Conservation (phyloP, 345 rosid species). For the Murraya koenigii region DNA sequence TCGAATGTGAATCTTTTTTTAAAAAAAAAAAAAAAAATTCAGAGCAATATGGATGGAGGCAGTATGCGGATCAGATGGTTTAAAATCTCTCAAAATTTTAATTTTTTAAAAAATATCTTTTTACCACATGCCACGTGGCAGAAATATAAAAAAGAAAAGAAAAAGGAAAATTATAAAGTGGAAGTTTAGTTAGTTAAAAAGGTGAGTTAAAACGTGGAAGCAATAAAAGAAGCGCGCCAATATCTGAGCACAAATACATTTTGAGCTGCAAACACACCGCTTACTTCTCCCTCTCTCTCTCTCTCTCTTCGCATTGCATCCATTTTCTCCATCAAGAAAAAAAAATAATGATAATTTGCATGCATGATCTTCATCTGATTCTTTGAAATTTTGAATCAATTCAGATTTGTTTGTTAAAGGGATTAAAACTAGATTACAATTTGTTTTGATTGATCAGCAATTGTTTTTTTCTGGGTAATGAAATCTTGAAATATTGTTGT, state of each 20-base stretch:
- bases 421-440: not conserved
- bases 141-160: too few relatives aligned
- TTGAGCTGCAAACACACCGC: slow-evolving; percentile 46
- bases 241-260: slow-evolving; percentile 42
- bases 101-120: too few relatives aligned
- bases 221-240: slow-evolving; percentile 52
- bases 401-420: not conserved
- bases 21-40: too few relatives aligned
- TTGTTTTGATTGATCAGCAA: not conserved
- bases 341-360: not conserved
- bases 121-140: not conserved
- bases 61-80: not conserved
- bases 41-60: not conserved
- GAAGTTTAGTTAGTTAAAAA: slow-evolving; percentile 7
- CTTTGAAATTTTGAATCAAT: not conserved
- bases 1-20: too few relatives aligned
- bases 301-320: slow-evolving; percentile 10
- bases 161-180: not conserved
- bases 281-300: slow-evolving; percentile 24
- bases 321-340: not conserved
- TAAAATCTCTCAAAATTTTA: too few relatives aligned
- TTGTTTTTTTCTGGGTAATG: not conserved
- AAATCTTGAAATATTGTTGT: slow-evolving; percentile 6
- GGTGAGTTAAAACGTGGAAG: slow-evolving; percentile 33
- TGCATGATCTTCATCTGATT: not conserved